Percentiles rank a stretch among this genome's conserved stretches.
phyloP scores from a whole-genome alignment of 805 yeast species.

The Clavispora phyllophila region DNA sequence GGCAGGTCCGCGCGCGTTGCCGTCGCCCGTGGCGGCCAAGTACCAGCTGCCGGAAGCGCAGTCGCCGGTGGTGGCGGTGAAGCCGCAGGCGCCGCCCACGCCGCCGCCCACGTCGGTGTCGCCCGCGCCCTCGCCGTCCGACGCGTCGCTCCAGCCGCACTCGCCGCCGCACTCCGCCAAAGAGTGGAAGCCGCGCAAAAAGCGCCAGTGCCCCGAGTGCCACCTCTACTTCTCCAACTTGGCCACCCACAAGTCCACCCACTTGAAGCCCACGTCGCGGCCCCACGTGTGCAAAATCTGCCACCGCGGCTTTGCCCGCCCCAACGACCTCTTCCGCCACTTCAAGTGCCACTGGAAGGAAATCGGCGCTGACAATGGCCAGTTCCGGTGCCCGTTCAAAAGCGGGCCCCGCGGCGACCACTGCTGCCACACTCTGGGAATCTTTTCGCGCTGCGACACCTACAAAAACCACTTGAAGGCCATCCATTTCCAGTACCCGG shows the following conservation, averaged over 20 bases:
- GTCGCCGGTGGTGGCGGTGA: not conserved
- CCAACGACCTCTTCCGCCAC: slow-evolving; percentile 82
- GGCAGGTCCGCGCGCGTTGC: not conserved
- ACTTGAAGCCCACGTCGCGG: slow-evolving; percentile 61
- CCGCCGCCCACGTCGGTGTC: not conserved
- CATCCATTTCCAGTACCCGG: slow-evolving; percentile 82
- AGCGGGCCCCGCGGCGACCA: slow-evolving; percentile 25
- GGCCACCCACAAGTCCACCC: slow-evolving; percentile 81
- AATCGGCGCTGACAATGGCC: slow-evolving; percentile 57
- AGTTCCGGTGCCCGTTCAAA: slow-evolving; percentile 77
- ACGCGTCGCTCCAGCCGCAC: not conserved
- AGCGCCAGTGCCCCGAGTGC: slow-evolving; percentile 71
- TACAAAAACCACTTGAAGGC: slow-evolving; percentile 88
- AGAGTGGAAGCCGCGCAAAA: slow-evolving; percentile 48
- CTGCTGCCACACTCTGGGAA: slow-evolving; percentile 78
- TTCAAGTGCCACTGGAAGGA: slow-evolving; percentile 82
- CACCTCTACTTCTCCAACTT: slow-evolving; percentile 66
- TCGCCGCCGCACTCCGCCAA: slow-evolving; percentile 8
- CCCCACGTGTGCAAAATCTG: slow-evolving; percentile 79
- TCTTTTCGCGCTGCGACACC: slow-evolving; percentile 85
- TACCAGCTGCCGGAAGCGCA: not conserved
- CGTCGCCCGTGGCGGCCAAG: not conserved
- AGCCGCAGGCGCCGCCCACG: not conserved
- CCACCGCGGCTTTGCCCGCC: slow-evolving; percentile 79
- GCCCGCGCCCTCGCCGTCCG: not conserved